Evolutionary conservation across 345 rosid genomes (phyloP).

Genomic region (Lumnitzera racemosa): DNA sequence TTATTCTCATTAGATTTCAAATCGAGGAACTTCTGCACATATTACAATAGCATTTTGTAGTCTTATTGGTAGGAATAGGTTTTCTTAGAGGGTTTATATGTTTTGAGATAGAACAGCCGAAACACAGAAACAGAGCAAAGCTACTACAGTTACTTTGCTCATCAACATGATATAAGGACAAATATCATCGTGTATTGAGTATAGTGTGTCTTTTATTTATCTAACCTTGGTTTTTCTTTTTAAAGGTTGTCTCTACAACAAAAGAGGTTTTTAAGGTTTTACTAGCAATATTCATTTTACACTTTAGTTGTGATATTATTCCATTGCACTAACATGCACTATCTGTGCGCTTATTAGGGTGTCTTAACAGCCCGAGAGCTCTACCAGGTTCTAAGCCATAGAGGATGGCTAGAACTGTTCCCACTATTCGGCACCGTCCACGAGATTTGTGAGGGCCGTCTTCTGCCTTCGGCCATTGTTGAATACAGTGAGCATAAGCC

Average conservation of each 20-base stretch:
- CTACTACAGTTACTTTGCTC: too few relatives aligned
- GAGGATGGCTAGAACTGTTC: slow-evolving; percentile 79
- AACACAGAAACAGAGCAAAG: too few relatives aligned
- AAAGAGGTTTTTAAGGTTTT: background rate
- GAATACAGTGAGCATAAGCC: slow-evolving; percentile 66
- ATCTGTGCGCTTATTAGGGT: slow-evolving; percentile 36
- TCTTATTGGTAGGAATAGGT: too few relatives aligned
- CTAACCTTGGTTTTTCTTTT: too few relatives aligned
- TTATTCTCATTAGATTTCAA: too few relatives aligned
- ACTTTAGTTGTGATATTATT: background rate
- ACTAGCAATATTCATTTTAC: background rate
- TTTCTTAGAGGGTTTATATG: too few relatives aligned
- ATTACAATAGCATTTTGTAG: too few relatives aligned
- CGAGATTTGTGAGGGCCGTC: slow-evolving; percentile 58
- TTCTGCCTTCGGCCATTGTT: slow-evolving; percentile 82
- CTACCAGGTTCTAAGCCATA: slow-evolving; percentile 60
- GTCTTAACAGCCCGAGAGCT: slow-evolving; percentile 90
- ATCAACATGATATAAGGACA: too few relatives aligned
- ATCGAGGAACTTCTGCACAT: too few relatives aligned
- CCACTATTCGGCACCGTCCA: slow-evolving; percentile 84
- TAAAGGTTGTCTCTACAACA: background rate
- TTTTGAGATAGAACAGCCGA: too few relatives aligned
- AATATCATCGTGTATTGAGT: too few relatives aligned
- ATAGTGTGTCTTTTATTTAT: too few relatives aligned
- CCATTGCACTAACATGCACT: slow-evolving; percentile 1